Conservation (phyloP, 495 filamentous ascomycete species). For the Aspergillus cristatus region DNA sequence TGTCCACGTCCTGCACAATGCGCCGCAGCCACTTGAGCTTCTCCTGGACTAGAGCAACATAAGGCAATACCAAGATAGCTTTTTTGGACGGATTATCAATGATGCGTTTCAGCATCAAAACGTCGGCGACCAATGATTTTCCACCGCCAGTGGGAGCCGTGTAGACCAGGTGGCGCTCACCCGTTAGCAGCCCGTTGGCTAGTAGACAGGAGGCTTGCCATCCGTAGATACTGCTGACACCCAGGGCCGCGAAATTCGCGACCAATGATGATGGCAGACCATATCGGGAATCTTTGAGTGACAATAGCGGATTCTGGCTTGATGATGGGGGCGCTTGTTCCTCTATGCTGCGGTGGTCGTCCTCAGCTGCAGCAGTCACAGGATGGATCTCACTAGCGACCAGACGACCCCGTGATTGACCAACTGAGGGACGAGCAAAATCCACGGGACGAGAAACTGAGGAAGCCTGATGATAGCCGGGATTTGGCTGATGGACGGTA, state of each 20-base stretch:
- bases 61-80: slow-evolving; percentile 71
- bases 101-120: slow-evolving; percentile 65
- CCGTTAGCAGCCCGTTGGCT: slow-evolving; percentile 55
- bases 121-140: slow-evolving; percentile 69
- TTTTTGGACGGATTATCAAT: slow-evolving; percentile 57
- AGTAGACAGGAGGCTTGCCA: slow-evolving; percentile 79
- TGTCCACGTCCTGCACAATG: slow-evolving; percentile 55
- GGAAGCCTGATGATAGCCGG: slow-evolving; percentile 3
- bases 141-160: slow-evolving; percentile 79
- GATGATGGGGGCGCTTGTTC: slow-evolving; percentile 27
- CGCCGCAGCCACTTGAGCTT: slow-evolving; percentile 70
- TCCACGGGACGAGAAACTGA: slow-evolving; percentile 16
- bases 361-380: slow-evolving; percentile 11
- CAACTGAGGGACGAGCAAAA: slow-evolving; percentile 16
- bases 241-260: slow-evolving; percentile 52
- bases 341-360: background rate
- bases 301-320: slow-evolving; percentile 50
- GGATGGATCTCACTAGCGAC: slow-evolving; percentile 30
- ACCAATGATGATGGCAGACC: slow-evolving; percentile 52
- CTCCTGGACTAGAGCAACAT: slow-evolving; percentile 76
- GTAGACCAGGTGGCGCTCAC: slow-evolving; percentile 66
- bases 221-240: slow-evolving; percentile 63
- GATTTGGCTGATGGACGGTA: background rate
- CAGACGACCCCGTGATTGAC: slow-evolving; percentile 21
- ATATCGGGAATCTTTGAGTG: slow-evolving; percentile 55